Evolutionary conservation across 108 stramenopile genomes (phyloP).

Genomic region (Nitzschia sp.): DNA sequence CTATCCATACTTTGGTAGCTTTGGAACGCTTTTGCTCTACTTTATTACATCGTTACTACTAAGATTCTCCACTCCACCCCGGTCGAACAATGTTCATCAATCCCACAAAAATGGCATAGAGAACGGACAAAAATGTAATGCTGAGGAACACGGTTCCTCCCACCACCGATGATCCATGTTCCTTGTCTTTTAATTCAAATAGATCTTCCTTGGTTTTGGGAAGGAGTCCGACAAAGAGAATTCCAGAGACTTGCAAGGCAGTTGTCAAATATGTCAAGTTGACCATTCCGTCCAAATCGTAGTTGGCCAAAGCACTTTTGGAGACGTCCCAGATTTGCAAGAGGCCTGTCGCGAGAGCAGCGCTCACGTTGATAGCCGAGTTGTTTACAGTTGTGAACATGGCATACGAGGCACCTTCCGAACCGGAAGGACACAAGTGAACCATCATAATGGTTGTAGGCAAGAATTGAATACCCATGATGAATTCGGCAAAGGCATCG

Average conservation of each 20-base stretch:
- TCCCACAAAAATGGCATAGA: conserved; percentile 77
- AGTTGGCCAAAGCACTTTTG: conserved; percentile 58
- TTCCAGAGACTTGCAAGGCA: conserved; percentile 61
- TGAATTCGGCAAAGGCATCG: conserved; percentile 84
- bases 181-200: conserved; percentile 47
- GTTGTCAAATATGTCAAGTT: conserved; percentile 78
- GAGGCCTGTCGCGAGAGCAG: conserved; percentile 62
- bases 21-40: too few species aligned
- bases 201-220: conserved; percentile 80
- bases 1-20: too few species aligned
- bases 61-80: conserved; percentile 71
- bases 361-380: conserved; percentile 52
- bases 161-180: conserved; percentile 49
- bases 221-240: conserved; percentile 69
- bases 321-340: conserved; percentile 78
- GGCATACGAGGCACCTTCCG: conserved; percentile 82
- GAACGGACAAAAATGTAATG: conserved; percentile 62
- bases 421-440: conserved; percentile 69
- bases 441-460: conserved; percentile 69
- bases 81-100: conserved; percentile 70
- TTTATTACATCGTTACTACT: background rate
- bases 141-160: conserved; percentile 76
- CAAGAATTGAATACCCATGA: conserved; percentile 52
- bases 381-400: conserved; percentile 87
- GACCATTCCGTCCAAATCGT: conserved; percentile 65